Conservation (phyloP, 768 basidiomycete species). For the Leccinum ochraceum region DNA sequence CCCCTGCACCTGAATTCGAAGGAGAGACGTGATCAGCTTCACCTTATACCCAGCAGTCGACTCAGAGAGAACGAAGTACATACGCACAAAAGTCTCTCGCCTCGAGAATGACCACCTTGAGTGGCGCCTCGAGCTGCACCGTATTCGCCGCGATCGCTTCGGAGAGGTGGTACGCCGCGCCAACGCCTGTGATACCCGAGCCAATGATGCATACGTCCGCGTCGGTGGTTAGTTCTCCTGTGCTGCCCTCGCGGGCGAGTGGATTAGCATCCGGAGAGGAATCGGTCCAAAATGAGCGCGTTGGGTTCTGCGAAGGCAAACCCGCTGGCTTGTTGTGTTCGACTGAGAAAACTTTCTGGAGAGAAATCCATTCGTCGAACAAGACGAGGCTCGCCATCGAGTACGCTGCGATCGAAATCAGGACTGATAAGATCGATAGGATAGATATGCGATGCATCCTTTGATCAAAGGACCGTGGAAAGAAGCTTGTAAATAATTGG, state of each 20-base stretch:
- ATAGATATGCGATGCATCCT: background rate
- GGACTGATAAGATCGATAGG: background rate
- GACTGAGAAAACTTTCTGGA: slow-evolving; percentile 7
- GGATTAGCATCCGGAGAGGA: slow-evolving; percentile 60
- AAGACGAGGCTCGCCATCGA: slow-evolving; percentile 2
- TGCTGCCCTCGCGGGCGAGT: slow-evolving; percentile 65
- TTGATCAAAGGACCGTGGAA: background rate
- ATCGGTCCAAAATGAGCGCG: slow-evolving; percentile 73
- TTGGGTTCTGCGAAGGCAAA: slow-evolving; percentile 62
- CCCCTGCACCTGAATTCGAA: slow-evolving; percentile 57
- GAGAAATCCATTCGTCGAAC: background rate
- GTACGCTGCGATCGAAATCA: background rate
- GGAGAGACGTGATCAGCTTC: background rate
- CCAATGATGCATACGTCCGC: slow-evolving; percentile 81
- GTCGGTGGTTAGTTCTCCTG: slow-evolving; percentile 53
- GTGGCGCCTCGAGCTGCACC: slow-evolving; percentile 19
- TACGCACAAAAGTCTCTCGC: slow-evolving; percentile 83
- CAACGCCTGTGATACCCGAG: slow-evolving; percentile 76
- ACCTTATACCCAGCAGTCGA: background rate
- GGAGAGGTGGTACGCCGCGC: slow-evolving; percentile 72
- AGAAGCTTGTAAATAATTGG: background rate
- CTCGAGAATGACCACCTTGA: slow-evolving; percentile 70
- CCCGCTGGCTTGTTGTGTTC: slow-evolving; percentile 19
- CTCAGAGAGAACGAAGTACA: background rate
- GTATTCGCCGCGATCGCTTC: slow-evolving; percentile 22